phyloP scores from a whole-genome alignment of 495 filamentous ascomycete genomes.

The Neurospora sp. region DNA sequence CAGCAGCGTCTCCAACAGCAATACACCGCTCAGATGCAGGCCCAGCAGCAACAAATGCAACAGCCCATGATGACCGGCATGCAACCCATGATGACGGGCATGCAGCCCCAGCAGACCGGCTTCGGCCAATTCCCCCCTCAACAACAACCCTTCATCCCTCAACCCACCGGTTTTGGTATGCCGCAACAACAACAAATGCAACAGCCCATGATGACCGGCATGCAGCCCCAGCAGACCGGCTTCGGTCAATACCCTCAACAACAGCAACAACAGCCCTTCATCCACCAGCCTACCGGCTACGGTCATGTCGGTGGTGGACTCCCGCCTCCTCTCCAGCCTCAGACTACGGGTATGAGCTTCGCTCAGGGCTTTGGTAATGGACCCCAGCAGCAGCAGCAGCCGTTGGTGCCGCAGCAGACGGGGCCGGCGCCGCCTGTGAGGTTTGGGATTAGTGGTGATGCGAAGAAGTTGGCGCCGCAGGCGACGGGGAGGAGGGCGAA shows the following conservation, averaged over 20 bases:
- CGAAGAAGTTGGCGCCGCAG: conserved; percentile 75
- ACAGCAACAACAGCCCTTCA: neutral
- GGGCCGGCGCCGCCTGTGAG: conserved; percentile 84
- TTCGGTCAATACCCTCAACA: conserved; percentile 24
- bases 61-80: conserved; percentile 14
- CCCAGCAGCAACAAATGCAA: conserved; percentile 17
- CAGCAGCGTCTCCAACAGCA: conserved; percentile 57
- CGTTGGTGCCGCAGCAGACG: conserved; percentile 79
- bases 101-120: conserved; percentile 41
- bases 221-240: conserved; percentile 40
- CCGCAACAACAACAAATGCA: conserved; percentile 29
- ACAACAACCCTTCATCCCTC: neutral
- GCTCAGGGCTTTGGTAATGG: conserved; percentile 41
- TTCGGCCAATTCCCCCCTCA: conserved; percentile 24
- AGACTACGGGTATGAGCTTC: conserved; percentile 43
- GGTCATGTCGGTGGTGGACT: neutral
- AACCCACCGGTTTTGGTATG: neutral
- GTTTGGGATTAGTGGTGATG: conserved; percentile 66
- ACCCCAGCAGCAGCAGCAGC: conserved; percentile 43
- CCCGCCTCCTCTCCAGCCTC: conserved; percentile 42
- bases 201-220: conserved; percentile 34
- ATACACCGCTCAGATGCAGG: conserved; percentile 25
- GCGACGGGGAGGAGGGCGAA: conserved; percentile 86
- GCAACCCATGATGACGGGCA: conserved; percentile 33
- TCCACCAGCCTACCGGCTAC: neutral